Base-by-base conservation (phyloP, 2,329 filamentous ascomycete genomes). In the Botryotinia narcissicola region DNA sequence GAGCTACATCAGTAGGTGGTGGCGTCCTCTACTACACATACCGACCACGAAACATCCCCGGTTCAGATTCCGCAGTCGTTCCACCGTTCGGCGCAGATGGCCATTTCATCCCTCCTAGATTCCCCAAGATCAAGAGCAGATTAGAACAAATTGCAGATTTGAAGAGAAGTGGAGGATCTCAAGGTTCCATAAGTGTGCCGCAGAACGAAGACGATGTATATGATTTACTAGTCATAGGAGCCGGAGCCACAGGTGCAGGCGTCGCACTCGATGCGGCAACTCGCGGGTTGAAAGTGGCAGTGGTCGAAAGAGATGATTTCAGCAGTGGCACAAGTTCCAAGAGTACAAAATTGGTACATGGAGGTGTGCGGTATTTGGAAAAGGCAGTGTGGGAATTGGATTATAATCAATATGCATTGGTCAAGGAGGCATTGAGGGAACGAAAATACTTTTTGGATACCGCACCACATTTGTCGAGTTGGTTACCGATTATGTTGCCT, bases 261-360 rank as follows among this genome's bases (percentile, higher is more conserved):
- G 89, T 93, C 76, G 91, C 91, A 35, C 85, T 93, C 42, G 91
- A 93, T 84, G 91, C 91, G 66, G 90, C 87, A 16, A 92, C 91
- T 6, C 84, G 91, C 81, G 91, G 91, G 22, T 83, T 93, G 77
- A 92, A 90, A 81, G 91, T 93, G 70, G 91, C 91, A 60, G 82
- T 92, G 61, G 87, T 93, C 25, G 91, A 93, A 81, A 85, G 91
- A 71, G 91, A 93, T 80, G 91, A 93, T 81, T 93, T 93, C 81
- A 90, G 88, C 78, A 89, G 89, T 77, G 91, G 91, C 60, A 93
- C 91, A 20, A 92, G 90, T 81, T 91, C 89, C 80, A 93, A 93
- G 84, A 92, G 90, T 81, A 93, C 91, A 71, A 93, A 93, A 83
- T 85, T 93, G 74, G 91, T 93, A n/a, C 91, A 93, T 81, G 91